Evolutionary conservation across 1,284 basidiomycete species (phyloP).

Genomic region (Heliocybe sulcata): DNA sequence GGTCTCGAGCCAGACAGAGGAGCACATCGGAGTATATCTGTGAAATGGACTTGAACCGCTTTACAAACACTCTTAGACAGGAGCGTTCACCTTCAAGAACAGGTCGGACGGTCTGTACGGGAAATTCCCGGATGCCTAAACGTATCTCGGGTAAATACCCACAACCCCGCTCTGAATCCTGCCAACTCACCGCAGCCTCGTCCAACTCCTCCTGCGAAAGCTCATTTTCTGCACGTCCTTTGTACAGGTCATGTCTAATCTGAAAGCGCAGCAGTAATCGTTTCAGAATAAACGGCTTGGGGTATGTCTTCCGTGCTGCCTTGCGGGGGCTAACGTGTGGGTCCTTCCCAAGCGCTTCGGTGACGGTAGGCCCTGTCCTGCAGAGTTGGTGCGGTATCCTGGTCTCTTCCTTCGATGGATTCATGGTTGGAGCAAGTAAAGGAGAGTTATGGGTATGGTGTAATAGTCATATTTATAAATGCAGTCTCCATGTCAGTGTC

Average conservation of each 20-base stretch:
- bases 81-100: conserved; percentile 29
- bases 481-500: too few species aligned
- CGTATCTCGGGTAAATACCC: conserved; percentile 19
- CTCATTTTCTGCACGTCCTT: conserved; percentile 7
- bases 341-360: neutral
- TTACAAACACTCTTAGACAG: neutral
- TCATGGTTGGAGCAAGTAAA: neutral
- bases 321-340: conserved; percentile 10
- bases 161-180: neutral
- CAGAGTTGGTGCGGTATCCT: neutral
- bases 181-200: neutral
- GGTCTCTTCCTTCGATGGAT: neutral
- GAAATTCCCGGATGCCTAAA: conserved; percentile 30
- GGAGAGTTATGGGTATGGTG: neutral
- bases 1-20: conserved; percentile 40
- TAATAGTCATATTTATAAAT: neutral
- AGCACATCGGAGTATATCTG: conserved; percentile 50
- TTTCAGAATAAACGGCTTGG: conserved; percentile 2
- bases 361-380: neutral
- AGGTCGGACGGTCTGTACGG: conserved; percentile 31
- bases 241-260: conserved; percentile 2
- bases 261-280: neutral
- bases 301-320: conserved; percentile 6
- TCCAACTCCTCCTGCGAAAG: conserved; percentile 19
- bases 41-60: neutral